Base-by-base conservation (phyloP, 768 basidiomycete genomes). In the Trametes cubensis region DNA sequence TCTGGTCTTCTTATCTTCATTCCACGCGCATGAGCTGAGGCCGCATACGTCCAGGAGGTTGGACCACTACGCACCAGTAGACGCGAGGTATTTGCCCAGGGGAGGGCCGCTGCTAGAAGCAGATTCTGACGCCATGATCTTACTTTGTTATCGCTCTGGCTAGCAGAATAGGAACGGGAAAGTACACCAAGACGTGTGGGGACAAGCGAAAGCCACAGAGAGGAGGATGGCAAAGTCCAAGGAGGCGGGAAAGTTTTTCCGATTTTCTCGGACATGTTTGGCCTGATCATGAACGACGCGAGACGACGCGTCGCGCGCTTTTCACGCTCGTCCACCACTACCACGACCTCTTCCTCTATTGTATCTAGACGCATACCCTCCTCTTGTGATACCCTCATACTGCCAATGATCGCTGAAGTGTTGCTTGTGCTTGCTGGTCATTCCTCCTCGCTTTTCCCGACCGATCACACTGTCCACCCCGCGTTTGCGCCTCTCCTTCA, bases 51-150 rank as follows among this genome's bases (percentile, higher is more conserved):
- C 39, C 40, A 38, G 46, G 8, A 57, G 42, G 23, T 42, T 47
- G 18, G 62, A 63, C 52, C 34, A 52, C 3, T 2, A 68, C 64
- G 41, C 44, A 93, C 95, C 94, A 64, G 91, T 94, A 25, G 94
- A 94, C 20, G 94, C 95, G 47, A 98, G 85, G 72, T 90, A 90
- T 77, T 97, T 97, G 60, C 86, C 95, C 30, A 97, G 76, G 1
- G 95, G 94, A 60, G 86, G 83, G 21, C 78, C 73, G 49, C 55
- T 58, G 55, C 73, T 67, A 18, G 76, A 70, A 6, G 76, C 68
- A 23, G 72, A 60, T 21, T 62, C 66, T 47, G 71, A 66, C 20
- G 79, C 63, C 76, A 78, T 79, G 4, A 14, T 44, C 20, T 11
- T 13, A 15, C 30, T 28, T 28, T 23, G 25, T 17, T 15, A 26